Base-by-base conservation (phyloP, 345 rosid species). In the Erucastrum elatum region DNA sequence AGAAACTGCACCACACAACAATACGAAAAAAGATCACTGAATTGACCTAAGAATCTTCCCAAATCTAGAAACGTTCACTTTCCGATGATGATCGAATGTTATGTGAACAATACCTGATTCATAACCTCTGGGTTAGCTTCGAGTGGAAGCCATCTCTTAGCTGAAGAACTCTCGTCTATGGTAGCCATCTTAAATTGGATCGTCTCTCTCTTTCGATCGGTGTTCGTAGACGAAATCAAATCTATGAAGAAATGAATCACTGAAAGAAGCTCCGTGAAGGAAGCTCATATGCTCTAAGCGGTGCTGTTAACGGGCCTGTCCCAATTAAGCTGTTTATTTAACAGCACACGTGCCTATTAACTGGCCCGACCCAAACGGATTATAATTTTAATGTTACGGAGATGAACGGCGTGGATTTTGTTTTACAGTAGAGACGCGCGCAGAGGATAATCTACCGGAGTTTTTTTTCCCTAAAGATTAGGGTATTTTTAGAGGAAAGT, bases 81-180 rank as follows among this genome's bases (percentile, higher is more conserved):
- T 11, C 56, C 64, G 15, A 71, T 30, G 79, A 80, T 65, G 79
- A 80, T 65, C 80, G 78, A 29, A 5, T 31, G 17, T 27, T 1
- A 13, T 11, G 3, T 3, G n/a, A 21, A 51, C 6, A 30, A 51
- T n/a, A 90, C 99, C 99, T 93, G 99, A 85, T 93, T 93, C 94
- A 95, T 93, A 59, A 95, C 90, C 13, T 93, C 94, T 4, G 98
- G 99, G 66, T 95, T 95, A 77, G 99, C 97, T 87, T 95, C 99
- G 41, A 95, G 93, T 79, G 98, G 99, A 86, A 95, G 99, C 99
- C 99, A 93, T 82, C 88, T 83, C 87, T 91, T 91, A 60, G 91
- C 79, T 63, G 88, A 78, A 53, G 91, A 81, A 69, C 85, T 73
- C 77, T 88, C 91, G 68, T 72, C 84, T 5, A 55, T 1, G 2